Evolutionary conservation across 495 filamentous ascomycete genomes (phyloP), one percentile per base, ranked within the genome.

Genomic region (Aspergillus biplanus): DNA sequence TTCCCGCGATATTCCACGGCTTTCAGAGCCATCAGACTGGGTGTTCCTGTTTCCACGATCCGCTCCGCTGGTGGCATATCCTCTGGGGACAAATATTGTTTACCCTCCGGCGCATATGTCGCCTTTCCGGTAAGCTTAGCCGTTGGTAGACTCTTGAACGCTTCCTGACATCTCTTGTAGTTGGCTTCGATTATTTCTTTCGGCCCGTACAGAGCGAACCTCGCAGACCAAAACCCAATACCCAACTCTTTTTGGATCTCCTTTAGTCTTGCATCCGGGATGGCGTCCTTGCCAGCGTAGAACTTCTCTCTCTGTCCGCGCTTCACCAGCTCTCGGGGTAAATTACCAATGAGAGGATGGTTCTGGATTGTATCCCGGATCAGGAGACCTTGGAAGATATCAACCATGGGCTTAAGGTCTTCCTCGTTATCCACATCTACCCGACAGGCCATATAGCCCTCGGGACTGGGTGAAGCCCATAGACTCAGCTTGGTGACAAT

Each of bases 401-500:
- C 56, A 32, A 59, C n/a, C 56, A 59, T 31, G 21, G 13, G 16
- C 11, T 31, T 33, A 16, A 59, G 18, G 18, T 59, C 56, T 11
- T 34, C 57, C 7, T 33, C 18, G 8, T 59, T 27, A 7, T n/a
- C 39, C 31, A 59, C 13, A 46, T 52, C 34, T 1, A 59, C 15
- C 11, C 18, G 21, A 52, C 57, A 59, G 71, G 77, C 15, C 54
- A 57, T 57, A 35, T 42, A 57, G 3, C 15, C 54, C 0, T 75
- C 75, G 18, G 75, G 73, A 15, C 82, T 80, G 4, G 83, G 83
- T 83, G 86, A 84, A 18, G 83, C 64, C 76, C 79, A 80, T 54
- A 88, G 75, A 8, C 85, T 84, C 79, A 88, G 83, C 70, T 87
- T 86, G 1, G 76, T 80, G 3, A 87, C 83, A 52, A 88, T 86